A percentile compares a stretch with the other conserved stretches of the same genome.
Evolutionary conservation across 345 rosid genomes (phyloP).

Genomic region (Eucalyptus regnans): DNA sequence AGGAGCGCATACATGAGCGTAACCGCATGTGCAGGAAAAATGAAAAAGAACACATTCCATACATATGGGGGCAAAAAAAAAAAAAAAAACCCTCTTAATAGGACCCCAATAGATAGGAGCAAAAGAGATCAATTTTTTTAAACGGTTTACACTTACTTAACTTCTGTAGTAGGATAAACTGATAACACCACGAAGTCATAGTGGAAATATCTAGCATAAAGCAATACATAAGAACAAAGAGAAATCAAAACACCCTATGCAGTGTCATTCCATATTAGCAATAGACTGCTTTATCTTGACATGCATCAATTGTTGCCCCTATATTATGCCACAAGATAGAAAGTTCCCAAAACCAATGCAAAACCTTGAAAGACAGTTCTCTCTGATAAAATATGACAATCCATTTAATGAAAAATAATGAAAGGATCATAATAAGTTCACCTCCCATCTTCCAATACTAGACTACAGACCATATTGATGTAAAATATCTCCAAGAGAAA

Average conservation of each 20-base stretch:
- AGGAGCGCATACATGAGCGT: not conserved
- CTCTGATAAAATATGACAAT: not conserved
- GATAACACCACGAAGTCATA: not conserved
- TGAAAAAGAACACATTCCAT: not conserved
- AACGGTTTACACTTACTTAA: not conserved
- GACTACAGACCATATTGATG: not conserved
- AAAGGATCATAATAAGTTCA: not conserved
- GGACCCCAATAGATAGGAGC: not conserved
- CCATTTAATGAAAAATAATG: not conserved
- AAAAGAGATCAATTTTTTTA: not conserved
- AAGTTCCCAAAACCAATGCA: not conserved
- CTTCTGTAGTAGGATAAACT: not conserved
- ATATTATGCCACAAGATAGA: not conserved
- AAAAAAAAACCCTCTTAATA: not conserved
- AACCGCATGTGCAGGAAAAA: not conserved
- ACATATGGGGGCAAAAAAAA: not conserved
- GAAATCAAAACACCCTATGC: not conserved
- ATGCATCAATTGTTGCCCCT: not conserved
- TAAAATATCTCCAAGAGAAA: not conserved
- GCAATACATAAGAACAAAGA: not conserved
- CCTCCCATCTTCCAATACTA: not conserved
- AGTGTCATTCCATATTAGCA: not conserved
- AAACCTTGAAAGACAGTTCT: not conserved
- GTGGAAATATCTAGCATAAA: not conserved
- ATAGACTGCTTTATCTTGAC: not conserved